These are phyloP conservation scores for Sporobolomyces pararoseus DNA, from an alignment of 768 basidiomycete species.

Conservation along the genomic window DNA sequence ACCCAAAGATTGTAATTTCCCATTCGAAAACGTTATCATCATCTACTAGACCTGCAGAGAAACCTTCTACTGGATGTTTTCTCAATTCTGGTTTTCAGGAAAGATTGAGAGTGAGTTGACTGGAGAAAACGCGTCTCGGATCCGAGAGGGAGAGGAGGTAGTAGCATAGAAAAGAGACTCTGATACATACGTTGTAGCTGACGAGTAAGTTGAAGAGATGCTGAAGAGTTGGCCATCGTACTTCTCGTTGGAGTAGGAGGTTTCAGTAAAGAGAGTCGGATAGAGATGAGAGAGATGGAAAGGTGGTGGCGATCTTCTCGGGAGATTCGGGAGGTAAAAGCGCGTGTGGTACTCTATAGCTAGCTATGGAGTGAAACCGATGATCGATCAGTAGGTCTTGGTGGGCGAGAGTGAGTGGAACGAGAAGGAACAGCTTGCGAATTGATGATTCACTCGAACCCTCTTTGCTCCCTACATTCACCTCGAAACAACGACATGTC, in stretches of 20 bases:
- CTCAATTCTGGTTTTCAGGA: constrained; percentile 61
- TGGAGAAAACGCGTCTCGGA: no score
- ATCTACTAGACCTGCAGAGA: constrained; percentile 95
- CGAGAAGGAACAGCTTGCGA: no score
- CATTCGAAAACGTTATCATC: constrained; percentile 93
- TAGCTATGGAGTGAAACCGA: no score
- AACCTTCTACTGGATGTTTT: constrained; percentile 90
- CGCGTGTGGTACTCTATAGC: no score
- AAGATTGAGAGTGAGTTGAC: background rate
- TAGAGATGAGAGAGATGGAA: background rate
- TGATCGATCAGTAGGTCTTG: no score
- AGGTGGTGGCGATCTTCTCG: background rate
- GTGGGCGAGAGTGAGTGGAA: no score
- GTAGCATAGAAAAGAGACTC: background rate
- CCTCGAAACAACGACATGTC: background rate
- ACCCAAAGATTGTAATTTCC: constrained; percentile 54
- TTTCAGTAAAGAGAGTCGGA: background rate
- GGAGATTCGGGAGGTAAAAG: no score
- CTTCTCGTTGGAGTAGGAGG: background rate
- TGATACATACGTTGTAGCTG: constrained; percentile 4
- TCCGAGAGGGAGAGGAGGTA: background rate
- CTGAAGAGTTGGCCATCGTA: constrained; percentile 28
- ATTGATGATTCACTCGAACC: no score
- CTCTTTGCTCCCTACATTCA: background rate
- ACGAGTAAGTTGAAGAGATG: constrained; percentile 28